These are phyloP conservation scores for Corynespora cassiicola DNA, from an alignment of 2,329 filamentous ascomycete species.

Conservation along the genomic window DNA sequence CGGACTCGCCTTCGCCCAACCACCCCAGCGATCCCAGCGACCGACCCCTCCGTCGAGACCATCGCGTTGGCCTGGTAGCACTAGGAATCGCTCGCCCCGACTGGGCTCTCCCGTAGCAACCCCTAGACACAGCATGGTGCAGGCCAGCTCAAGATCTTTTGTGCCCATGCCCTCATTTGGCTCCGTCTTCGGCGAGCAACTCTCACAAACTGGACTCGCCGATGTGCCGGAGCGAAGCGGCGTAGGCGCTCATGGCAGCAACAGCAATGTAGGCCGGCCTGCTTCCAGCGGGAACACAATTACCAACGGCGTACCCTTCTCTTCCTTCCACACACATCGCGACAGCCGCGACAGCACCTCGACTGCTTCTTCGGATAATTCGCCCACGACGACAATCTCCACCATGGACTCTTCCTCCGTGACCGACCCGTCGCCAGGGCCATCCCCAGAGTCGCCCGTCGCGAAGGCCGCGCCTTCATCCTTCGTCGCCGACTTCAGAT, in stretches of 20 bases:
- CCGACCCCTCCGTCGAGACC: slow-evolving; percentile 10
- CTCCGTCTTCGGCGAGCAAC: slow-evolving; percentile 74
- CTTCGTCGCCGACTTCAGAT: slow-evolving; percentile 65
- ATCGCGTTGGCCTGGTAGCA: slow-evolving; percentile 21
- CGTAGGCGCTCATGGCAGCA: slow-evolving; percentile 33
- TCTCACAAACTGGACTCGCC: slow-evolving; percentile 53
- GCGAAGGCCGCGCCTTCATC: slow-evolving; percentile 74
- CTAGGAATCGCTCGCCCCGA: slow-evolving; percentile 23
- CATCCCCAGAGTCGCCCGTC: slow-evolving; percentile 85
- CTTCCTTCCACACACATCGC: slow-evolving; percentile 62
- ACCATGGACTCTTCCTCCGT: slow-evolving; percentile 90
- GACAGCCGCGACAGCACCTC: slow-evolving; percentile 82
- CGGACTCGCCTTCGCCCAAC: slow-evolving; percentile 27
- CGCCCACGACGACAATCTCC: slow-evolving; percentile 91
- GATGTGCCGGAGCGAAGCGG: slow-evolving; percentile 46
- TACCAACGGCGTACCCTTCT: slow-evolving; percentile 40
- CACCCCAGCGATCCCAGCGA: no score
- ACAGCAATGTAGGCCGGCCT: slow-evolving; percentile 38
- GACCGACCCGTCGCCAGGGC: slow-evolving; percentile 89
- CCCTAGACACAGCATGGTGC: slow-evolving; percentile 44
- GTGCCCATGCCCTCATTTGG: slow-evolving; percentile 73
- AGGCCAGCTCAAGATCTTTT: slow-evolving; percentile 42
- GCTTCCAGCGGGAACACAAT: slow-evolving; percentile 42
- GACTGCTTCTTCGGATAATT: slow-evolving; percentile 89
- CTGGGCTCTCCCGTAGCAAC: slow-evolving; percentile 19